These are phyloP conservation scores for Colletotrichum sp. DNA, from an alignment of 2,329 filamentous ascomycete species.

Conservation along the genomic window DNA sequence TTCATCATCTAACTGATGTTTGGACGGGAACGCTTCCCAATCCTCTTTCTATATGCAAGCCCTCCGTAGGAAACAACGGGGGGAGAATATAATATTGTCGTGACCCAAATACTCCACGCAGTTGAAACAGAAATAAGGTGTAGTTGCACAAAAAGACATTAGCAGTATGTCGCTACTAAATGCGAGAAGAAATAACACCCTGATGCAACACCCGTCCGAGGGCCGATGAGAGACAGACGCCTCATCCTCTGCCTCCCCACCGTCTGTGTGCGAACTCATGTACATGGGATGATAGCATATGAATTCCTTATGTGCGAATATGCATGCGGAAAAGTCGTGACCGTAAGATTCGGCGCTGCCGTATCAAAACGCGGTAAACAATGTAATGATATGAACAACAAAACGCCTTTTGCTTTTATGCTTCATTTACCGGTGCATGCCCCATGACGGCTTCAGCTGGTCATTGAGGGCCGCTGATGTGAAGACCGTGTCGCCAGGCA, in stretches of 20 bases:
- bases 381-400: slow-evolving; percentile 20
- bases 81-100: slow-evolving; percentile 12
- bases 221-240: neutral
- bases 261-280: slow-evolving; percentile 2
- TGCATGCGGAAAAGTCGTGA: slow-evolving; percentile 14
- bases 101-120: slow-evolving; percentile 22
- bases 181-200: slow-evolving; percentile 18
- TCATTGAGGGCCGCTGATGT: slow-evolving; percentile 71
- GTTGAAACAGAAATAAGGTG: slow-evolving; percentile 7
- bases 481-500: slow-evolving; percentile 83
- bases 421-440: slow-evolving; percentile 48
- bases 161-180: slow-evolving; percentile 22
- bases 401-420: neutral
- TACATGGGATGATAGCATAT: slow-evolving; percentile 8
- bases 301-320: slow-evolving; percentile 5
- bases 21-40: neutral
- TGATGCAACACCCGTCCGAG: neutral
- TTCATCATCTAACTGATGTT: slow-evolving; percentile 18
- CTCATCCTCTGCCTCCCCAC: neutral
- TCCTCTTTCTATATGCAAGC: slow-evolving; percentile 17
- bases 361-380: slow-evolving; percentile 15
- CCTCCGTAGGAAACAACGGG: neutral
- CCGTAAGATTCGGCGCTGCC: slow-evolving; percentile 20
- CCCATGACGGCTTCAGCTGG: slow-evolving; percentile 65
- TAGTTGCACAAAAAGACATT: slow-evolving; percentile 20